Evolutionary conservation across 2,329 filamentous ascomycete genomes (phyloP).

Genomic region (Penicillium corylophilum): DNA sequence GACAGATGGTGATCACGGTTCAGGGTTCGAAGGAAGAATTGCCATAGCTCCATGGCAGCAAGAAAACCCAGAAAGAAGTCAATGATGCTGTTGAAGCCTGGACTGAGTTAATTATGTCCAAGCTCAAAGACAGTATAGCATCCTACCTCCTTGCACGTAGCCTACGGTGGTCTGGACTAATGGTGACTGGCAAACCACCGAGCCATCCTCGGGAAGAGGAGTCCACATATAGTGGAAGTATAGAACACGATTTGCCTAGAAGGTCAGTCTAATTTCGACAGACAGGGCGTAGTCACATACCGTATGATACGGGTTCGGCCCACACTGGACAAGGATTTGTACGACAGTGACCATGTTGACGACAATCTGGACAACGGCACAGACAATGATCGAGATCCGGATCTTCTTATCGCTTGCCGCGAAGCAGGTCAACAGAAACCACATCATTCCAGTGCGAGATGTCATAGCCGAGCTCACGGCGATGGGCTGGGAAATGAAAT

Average conservation of each 20-base stretch:
- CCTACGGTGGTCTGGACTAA: slow-evolving; percentile 35
- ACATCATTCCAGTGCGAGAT: slow-evolving; percentile 38
- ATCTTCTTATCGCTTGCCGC: slow-evolving; percentile 30
- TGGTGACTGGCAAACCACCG: slow-evolving; percentile 35
- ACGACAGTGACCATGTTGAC: slow-evolving; percentile 35
- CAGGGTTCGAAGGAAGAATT: slow-evolving; percentile 33
- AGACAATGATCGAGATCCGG: slow-evolving; percentile 32
- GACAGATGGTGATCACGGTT: slow-evolving; percentile 25
- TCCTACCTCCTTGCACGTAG: slow-evolving; percentile 37
- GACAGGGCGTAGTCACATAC: slow-evolving; percentile 11
- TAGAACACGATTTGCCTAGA: slow-evolving; percentile 33
- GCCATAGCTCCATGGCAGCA: slow-evolving; percentile 37
- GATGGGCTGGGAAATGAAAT: slow-evolving; percentile 23
- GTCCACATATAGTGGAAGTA: slow-evolving; percentile 44
- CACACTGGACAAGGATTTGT: slow-evolving; percentile 38
- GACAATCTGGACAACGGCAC: slow-evolving; percentile 32
- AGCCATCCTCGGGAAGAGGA: slow-evolving; percentile 33
- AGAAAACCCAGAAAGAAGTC: slow-evolving; percentile 34
- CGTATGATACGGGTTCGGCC: slow-evolving; percentile 32
- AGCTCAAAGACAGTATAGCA: not conserved
- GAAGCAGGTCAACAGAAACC: slow-evolving; percentile 38
- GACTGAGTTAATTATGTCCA: not conserved
- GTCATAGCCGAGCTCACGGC: slow-evolving; percentile 36
- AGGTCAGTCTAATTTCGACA: slow-evolving; percentile 11
- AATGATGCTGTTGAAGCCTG: slow-evolving; percentile 36